Evolutionary conservation across 768 basidiomycete species (phyloP), one percentile per base, ranked within the genome.

Genomic region (Terana coerulea): DNA sequence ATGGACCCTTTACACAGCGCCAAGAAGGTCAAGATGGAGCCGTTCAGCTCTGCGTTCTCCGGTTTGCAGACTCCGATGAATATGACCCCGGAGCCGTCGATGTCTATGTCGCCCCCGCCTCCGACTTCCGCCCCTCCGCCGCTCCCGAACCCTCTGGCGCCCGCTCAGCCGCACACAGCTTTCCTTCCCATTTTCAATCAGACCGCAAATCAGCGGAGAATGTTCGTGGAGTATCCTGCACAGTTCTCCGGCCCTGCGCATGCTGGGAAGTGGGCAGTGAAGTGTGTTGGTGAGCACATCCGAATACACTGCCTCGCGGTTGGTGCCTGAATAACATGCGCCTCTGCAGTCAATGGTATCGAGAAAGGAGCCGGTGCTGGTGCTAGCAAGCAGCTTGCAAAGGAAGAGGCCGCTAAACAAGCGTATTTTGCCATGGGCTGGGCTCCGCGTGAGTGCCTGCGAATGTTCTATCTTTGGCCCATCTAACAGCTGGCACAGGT

Each of bases 341-440:
- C 19, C 35, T 45, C 8, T 19, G 31, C 37, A 33, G 88, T 87
- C 45, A 84, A 88, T 58, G 85, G 84, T 1, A 79, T 86, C 52
- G 70, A 71, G 60, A 86, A 81, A 59, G 88, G 88, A 10, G 66
- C 72, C 43, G 88, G 88, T 1, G 66, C 63, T n/a, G 85, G 86
- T 25, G 70, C 74, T 47, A 85, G 74, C 64, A 90, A 90, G 65
- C 87, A 90, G 61, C 67, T 79, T 1, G 88, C 88, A 6, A 90
- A 88, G 65, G 88, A 90, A 60, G 83, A 84, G 50, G 88, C 88
- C 0, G 87, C 88, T 15, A 75, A 78, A 51, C 72, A 80, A 58
- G 88, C 88, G 8, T 88, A 79, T 67, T 78, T 80, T 60, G 75
- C 78, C 8, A 83, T 90, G 85, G 87, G 88, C 29, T 89, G 87